Percentiles rank a stretch among this genome's conserved stretches.
Conservation (phyloP, 139 green algal genomes). For the Pseudopediastrum boryanum region DNA sequence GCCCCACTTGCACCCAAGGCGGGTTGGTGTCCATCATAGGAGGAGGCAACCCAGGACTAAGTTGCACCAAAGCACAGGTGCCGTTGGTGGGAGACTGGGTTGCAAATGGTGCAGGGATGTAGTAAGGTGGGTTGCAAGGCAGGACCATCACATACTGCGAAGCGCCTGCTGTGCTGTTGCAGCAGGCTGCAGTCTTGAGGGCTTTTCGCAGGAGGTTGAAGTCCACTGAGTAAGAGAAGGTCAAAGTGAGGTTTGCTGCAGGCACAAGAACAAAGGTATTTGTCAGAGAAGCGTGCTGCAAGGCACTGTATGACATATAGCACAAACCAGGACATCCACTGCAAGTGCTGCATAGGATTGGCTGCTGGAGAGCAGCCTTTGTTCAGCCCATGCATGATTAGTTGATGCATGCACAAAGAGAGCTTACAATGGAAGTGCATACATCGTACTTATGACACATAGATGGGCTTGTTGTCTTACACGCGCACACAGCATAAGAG, state of each 20-base stretch:
- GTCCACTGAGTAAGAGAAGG: slow-evolving; percentile 48
- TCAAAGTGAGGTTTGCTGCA: slow-evolving; percentile 25
- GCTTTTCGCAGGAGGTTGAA: slow-evolving; percentile 18
- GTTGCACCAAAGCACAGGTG: slow-evolving; percentile 29
- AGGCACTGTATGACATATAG: not conserved
- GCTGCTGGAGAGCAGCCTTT: not conserved
- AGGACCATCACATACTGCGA: slow-evolving; percentile 10
- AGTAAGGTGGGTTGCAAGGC: slow-evolving; percentile 26
- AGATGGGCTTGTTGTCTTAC: too few relatives aligned
- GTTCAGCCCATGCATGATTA: not conserved
- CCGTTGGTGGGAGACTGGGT: not conserved
- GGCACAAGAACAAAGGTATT: not conserved
- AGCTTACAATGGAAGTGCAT: not conserved
- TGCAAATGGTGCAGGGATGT: slow-evolving; percentile 23
- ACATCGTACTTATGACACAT: not conserved
- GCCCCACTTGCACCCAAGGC: not conserved
- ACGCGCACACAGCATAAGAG: too few relatives aligned
- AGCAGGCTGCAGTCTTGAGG: slow-evolving; percentile 10
- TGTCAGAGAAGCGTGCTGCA: not conserved
- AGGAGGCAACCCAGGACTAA: slow-evolving; percentile 3
- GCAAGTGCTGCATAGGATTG: not conserved
- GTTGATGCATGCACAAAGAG: not conserved
- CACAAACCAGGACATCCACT: not conserved
- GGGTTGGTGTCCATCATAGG: too few relatives aligned
- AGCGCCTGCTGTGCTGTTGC: slow-evolving; percentile 18